Evolutionary conservation across 768 basidiomycete species (phyloP), one percentile per base, ranked within the genome.

Genomic region (Dioszegia hungarica): DNA sequence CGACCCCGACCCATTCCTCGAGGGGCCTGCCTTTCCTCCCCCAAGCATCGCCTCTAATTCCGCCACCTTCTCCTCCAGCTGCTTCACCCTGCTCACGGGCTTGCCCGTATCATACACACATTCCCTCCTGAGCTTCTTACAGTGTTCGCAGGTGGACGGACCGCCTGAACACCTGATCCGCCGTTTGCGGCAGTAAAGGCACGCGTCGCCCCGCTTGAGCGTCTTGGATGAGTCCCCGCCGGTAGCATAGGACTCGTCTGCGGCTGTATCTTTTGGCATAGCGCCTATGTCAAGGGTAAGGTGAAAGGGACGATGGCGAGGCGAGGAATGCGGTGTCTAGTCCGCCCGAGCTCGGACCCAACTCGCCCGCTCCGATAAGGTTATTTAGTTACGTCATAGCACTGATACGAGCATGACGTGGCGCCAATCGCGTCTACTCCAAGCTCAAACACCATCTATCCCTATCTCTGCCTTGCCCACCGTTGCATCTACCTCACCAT

Each of bases 1-100:
- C n/a, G n/a, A n/a, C n/a, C n/a, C n/a, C 1, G 36, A 38, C 24
- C 49, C 49, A 51, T 51, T 25, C 24, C 34, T 38, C 47, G 14
- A 33, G 15, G 27, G n/a, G 11, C 43, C 17, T 4, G 20, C 24
- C 25, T 6, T 8, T 6, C 60, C 50, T 25, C n/a, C 29, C 39
- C 40, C 46, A 38, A 72, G 46, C 50, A 67, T 22, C 0, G 25
- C 56, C 31, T 72, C 68, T 43, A 72, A 45, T 48, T 69, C 55
- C 11, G 67, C 66, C 11, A 72, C 66, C 54, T 69, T 72, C 20
- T 72, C 70, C 46, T 72, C 70, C 8, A 72, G 53, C 47, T 69
- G 70, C 56, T 68, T 68, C 34, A 72, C 70, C 28, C 70, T 33
- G 27, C 65, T 67, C 15, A 69, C 65, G 0, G 70, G 70, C 49